These are phyloP conservation scores for Alternaria novae-zelandiae DNA, from an alignment of 2,329 filamentous ascomycete species.

Conservation along the genomic window DNA sequence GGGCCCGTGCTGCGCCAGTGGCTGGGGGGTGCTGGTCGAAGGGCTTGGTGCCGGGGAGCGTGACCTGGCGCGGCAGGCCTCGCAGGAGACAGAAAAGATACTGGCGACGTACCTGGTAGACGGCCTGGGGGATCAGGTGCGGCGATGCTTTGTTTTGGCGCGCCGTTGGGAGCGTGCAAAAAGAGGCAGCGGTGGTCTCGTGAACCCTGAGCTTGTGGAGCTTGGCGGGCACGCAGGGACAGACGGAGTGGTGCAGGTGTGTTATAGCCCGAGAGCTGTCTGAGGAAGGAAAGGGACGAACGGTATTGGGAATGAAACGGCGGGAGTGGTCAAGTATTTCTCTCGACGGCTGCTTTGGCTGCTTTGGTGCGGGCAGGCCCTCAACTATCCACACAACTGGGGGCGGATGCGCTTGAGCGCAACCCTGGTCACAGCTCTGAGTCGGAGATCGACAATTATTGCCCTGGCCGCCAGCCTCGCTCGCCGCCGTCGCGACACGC, in stretches of 20 bases:
- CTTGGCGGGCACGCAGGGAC: conserved; percentile 28
- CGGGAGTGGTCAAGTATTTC: conserved; percentile 46
- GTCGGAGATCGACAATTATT: conserved; percentile 38
- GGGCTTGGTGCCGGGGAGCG: conserved; percentile 2
- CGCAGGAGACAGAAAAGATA: not conserved
- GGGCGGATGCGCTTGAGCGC: conserved; percentile 37
- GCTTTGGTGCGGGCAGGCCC: conserved; percentile 30
- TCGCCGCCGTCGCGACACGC: not conserved
- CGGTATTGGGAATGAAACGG: conserved; percentile 50
- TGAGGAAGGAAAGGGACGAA: conserved; percentile 50
- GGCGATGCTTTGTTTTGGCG: conserved; percentile 22
- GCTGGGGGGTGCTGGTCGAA: conserved; percentile 11
- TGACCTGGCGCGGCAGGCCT: conserved; percentile 6
- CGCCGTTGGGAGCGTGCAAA: conserved; percentile 28
- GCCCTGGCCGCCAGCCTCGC: not conserved
- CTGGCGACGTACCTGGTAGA: conserved; percentile 28
- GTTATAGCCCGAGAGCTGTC: conserved; percentile 41
- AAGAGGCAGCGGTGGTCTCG: conserved; percentile 14
- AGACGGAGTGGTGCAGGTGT: conserved; percentile 40
- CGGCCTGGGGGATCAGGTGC: not conserved
- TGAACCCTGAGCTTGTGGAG: conserved; percentile 24
- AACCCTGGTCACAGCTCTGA: conserved; percentile 35
- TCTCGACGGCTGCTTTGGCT: conserved; percentile 24
- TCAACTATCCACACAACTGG: conserved; percentile 27
- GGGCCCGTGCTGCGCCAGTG: conserved; percentile 22